Evolutionary conservation across 2,329 filamentous ascomycete genomes (phyloP).

Genomic region (Pseudonectria foliicola): DNA sequence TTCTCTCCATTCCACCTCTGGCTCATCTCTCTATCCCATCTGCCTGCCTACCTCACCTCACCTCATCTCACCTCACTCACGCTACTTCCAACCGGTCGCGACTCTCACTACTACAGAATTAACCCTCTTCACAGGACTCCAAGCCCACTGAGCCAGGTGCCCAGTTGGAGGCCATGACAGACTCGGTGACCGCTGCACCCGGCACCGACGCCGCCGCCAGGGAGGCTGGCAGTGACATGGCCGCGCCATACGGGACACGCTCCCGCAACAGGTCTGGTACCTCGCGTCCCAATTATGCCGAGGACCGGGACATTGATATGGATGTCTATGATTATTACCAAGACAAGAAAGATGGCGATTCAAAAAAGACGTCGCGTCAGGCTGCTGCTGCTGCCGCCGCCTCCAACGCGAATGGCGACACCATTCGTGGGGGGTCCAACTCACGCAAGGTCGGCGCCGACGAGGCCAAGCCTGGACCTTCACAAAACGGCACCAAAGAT

Average conservation of each 20-base stretch:
- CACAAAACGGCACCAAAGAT: constrained; percentile 33
- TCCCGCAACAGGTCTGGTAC: constrained; percentile 80
- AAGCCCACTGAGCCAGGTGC: constrained; percentile 28
- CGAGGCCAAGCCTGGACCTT: constrained; percentile 30
- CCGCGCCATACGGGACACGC: constrained; percentile 81
- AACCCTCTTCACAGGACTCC: constrained; percentile 25
- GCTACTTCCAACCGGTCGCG: constrained; percentile 3
- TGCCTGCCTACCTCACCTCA: constrained; percentile 8
- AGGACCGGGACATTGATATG: constrained; percentile 83
- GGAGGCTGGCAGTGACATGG: constrained; percentile 43
- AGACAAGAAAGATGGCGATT: constrained; percentile 47
- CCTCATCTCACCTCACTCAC: too few species aligned
- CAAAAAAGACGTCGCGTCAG: constrained; percentile 49
- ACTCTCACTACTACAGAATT: constrained; percentile 1
- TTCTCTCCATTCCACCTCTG: constrained; percentile 5
- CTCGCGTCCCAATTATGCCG: constrained; percentile 87
- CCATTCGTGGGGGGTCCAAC: constrained; percentile 25
- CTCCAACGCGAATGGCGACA: constrained; percentile 31
- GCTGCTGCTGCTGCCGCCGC: too few species aligned
- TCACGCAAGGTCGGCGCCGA: constrained; percentile 37
- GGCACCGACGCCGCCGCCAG: constrained; percentile 41
- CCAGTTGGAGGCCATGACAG: constrained; percentile 20
- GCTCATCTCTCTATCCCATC: constrained; percentile 6
- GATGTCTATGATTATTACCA: constrained; percentile 68
- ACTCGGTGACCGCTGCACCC: constrained; percentile 41